Evolutionary conservation across 768 basidiomycete genomes (phyloP), one percentile per base, ranked within the genome.

Genomic region (Dacryopinax primogenitus): DNA sequence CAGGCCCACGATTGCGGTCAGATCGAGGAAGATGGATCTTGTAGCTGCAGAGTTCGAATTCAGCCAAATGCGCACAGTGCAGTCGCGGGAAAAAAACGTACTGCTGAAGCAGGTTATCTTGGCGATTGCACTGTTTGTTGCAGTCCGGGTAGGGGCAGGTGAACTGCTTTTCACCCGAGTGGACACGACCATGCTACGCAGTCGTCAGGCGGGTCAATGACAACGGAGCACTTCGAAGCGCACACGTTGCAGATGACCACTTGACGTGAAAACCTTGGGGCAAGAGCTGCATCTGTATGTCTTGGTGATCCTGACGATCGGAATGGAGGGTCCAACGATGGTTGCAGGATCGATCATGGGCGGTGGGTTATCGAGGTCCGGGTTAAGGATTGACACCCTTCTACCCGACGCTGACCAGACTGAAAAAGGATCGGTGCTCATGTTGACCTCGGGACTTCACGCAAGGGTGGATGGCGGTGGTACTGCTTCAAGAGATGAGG

Each of bases 191-290:
- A 21, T 58, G 51, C 51, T 58, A 18, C 3, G 26, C 26, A 9
- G 9, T 47, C 12, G 51, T 58, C 51, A 58, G 51, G 26, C 15
- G 18, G 15, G 51, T 28, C 15, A 21, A 58, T 32, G 32, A 9
- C 9, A 11, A 28, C 13, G 7, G 4, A 13, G 9, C 9, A 30
- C 9, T 28, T 9, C 15, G 51, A 28, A 4, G 26, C 51, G 11
- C 7, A 58, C 51, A 13, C 51, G 23, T 30, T 58, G 51, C 51
- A 58, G 21, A 30, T 58, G 51, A 9, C 51, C 51, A 30, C 30
- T 58, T 18, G 51, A 28, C 3, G 51, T 58, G 51, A 58, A 58
- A 30, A 58, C 51, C 51, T 58, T 58, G 12, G 51, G 51, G 30
- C 51, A 58, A 9, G 30, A 58, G 26, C 26, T 58, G 51, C 51